Percentiles rank a stretch among this genome's conserved stretches.
Evolutionary conservation across 352 stramenopile genomes (phyloP).

Genomic region (Lagenidium sp.): DNA sequence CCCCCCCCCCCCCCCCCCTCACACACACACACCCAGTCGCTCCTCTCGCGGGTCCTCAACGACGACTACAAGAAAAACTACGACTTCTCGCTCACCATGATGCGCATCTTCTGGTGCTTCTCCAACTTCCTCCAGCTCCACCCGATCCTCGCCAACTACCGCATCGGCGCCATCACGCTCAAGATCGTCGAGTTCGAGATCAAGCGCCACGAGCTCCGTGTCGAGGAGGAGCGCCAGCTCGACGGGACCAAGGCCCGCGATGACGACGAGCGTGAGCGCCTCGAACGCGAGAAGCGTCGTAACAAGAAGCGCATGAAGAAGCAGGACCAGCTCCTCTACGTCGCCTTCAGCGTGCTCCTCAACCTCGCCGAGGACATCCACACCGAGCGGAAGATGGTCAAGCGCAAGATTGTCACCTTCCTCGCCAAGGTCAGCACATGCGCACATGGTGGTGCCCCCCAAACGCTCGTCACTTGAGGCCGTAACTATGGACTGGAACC

Average conservation of each 20-base stretch:
- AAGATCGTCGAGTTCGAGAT: slow-evolving; percentile 94
- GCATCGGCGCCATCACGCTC: slow-evolving; percentile 90
- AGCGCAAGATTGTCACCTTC: slow-evolving; percentile 84
- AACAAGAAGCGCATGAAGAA: slow-evolving; percentile 88
- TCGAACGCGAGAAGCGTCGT: slow-evolving; percentile 75
- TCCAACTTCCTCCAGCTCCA: slow-evolving; percentile 95
- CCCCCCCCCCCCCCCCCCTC: too few species aligned
- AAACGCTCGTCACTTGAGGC: too few species aligned
- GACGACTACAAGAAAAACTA: slow-evolving; percentile 94
- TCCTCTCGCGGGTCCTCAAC: slow-evolving; percentile 89
- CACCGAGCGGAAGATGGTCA: slow-evolving; percentile 95
- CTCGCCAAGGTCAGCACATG: slow-evolving; percentile 49
- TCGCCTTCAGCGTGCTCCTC: slow-evolving; percentile 91
- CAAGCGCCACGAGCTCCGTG: slow-evolving; percentile 75
- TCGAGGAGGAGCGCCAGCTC: slow-evolving; percentile 58
- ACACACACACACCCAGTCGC: too few species aligned
- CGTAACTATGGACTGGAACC: too few species aligned
- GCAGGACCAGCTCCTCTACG: slow-evolving; percentile 91
- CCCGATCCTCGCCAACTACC: slow-evolving; percentile 87
- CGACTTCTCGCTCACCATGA: slow-evolving; percentile 92
- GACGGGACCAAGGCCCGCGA: slow-evolving; percentile 19
- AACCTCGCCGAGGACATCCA: slow-evolving; percentile 93
- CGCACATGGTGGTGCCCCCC: neutral
- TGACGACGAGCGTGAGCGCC: slow-evolving; percentile 37
- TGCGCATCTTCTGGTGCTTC: slow-evolving; percentile 94